Base-by-base conservation (phyloP, 2,329 filamentous ascomycete species). In the Sordariomycetes sp. region DNA sequence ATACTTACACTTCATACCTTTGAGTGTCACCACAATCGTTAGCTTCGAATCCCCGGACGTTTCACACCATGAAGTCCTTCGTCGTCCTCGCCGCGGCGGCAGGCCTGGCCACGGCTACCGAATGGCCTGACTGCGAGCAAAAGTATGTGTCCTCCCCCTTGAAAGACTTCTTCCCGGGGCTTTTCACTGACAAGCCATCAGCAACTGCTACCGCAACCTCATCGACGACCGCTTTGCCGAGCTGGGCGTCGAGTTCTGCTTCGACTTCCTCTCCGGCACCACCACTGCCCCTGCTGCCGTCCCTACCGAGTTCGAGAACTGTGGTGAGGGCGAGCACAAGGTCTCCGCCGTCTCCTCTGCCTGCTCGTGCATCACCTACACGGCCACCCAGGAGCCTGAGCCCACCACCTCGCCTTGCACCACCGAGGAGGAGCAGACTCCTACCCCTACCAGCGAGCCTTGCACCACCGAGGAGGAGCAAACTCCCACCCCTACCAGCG, bases 331-430 rank as follows among this genome's bases (percentile, higher is more conserved):
- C 8, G 44, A 51, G 34, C 46, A 41, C 14, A 39, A 36, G 11
- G 41, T 52, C 27, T 51, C 46, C 41, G 60, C 58, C 26, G 56
- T 53, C 29, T 51, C 46, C 41, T 60, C 58, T 27, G 56, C 54
- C 29, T 60, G 57, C 49, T 58, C 55, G 6, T 60, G 56, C 47
- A 46, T 59, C 43, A 49, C 51, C 36, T 58, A 59, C 44, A 52
- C 53, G 28, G 44, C 50, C 28, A 55, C 53, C 15, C 49, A 52
- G 39, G 43, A 42, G 10, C 39, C 35, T 24, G 38, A 35, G 14
- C 26, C 25, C 25, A 25, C 27, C 6, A 20, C 26, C 16, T 14
- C 26, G 10, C 24, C 35, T 12, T 21, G 17, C 19, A 33, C 30
- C 11, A 30, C 33, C 19, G 33, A 35, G 33, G 33, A 29, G 30